Evolutionary conservation across 2,329 filamentous ascomycete genomes (phyloP).

Genomic region (Aphanoascus verrucosus): DNA sequence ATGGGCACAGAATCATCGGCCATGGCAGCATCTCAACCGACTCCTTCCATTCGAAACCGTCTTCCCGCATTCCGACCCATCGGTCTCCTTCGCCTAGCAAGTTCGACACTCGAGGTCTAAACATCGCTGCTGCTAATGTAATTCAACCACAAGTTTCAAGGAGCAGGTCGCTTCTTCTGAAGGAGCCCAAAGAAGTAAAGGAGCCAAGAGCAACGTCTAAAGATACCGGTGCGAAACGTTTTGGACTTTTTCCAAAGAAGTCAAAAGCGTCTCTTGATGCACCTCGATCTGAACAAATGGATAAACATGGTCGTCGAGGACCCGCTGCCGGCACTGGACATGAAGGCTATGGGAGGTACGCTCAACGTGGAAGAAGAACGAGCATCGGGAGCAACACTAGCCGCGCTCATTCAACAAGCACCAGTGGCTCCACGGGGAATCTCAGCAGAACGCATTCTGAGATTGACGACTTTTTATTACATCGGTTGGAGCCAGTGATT

Average conservation of each 20-base stretch:
- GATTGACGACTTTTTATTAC: constrained; percentile 40
- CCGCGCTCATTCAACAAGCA: constrained; percentile 34
- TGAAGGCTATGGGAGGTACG: constrained; percentile 50
- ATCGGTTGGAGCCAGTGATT: constrained; percentile 40
- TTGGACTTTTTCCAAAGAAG: constrained; percentile 66
- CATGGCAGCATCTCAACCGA: constrained; percentile 29
- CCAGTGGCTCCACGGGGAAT: constrained; percentile 31
- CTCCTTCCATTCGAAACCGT: constrained; percentile 28
- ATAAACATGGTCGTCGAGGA: constrained; percentile 56
- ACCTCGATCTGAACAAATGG: constrained; percentile 44
- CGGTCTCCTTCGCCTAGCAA: constrained; percentile 12
- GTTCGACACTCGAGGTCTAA: not conserved
- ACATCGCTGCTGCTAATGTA: constrained; percentile 24
- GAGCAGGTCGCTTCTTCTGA: constrained; percentile 20
- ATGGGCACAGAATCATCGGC: constrained; percentile 23
- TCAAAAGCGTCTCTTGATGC: constrained; percentile 52
- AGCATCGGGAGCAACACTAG: constrained; percentile 33
- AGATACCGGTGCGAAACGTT: constrained; percentile 47
- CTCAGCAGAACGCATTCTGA: constrained; percentile 33
- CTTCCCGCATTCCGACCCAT: constrained; percentile 24
- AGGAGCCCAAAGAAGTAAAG: constrained; percentile 22
- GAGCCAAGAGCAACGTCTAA: constrained; percentile 24
- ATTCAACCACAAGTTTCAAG: constrained; percentile 16
- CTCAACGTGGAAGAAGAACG: constrained; percentile 35
- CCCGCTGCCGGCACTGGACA: constrained; percentile 89